phyloP scores from a whole-genome alignment of 495 filamentous ascomycete species.

The Parathielavia appendiculata region DNA sequence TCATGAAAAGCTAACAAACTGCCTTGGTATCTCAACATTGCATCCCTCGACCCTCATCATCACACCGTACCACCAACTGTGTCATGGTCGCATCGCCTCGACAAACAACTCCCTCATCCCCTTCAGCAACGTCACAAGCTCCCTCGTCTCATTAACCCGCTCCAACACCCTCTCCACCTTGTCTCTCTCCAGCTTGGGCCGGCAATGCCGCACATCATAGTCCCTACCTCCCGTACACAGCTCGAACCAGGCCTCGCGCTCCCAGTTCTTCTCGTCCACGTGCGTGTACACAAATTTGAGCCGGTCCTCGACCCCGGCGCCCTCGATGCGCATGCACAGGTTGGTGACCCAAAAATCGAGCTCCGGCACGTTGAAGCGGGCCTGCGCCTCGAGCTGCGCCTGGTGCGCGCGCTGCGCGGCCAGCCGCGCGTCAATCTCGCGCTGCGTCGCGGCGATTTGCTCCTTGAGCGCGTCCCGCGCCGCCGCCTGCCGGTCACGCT shows the following conservation, averaged over 20 bases:
- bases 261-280: conserved; percentile 80
- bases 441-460: conserved; percentile 75
- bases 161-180: conserved; percentile 69
- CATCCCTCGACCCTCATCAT: neutral
- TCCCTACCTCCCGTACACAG: conserved; percentile 73
- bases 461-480: conserved; percentile 67
- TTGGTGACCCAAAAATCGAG: conserved; percentile 93
- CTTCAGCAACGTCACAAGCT: conserved; percentile 76
- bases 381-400: conserved; percentile 68
- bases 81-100: conserved; percentile 48
- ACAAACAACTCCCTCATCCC: conserved; percentile 87
- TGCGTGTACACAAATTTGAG: conserved; percentile 91
- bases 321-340: conserved; percentile 83
- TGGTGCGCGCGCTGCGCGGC: conserved; percentile 49
- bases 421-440: conserved; percentile 52
- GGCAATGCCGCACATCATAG: conserved; percentile 71
- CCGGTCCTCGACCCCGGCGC: conserved; percentile 74
- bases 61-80: neutral
- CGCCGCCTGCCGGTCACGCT: conserved; percentile 68
- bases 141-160: conserved; percentile 73
- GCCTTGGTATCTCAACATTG: neutral
- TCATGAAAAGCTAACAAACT: neutral
- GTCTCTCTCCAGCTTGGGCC: conserved; percentile 73
- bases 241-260: conserved; percentile 89
- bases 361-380: conserved; percentile 82